phyloP scores from a whole-genome alignment of 1,139 yeast species.

The Arxiozyma slooffiae region DNA sequence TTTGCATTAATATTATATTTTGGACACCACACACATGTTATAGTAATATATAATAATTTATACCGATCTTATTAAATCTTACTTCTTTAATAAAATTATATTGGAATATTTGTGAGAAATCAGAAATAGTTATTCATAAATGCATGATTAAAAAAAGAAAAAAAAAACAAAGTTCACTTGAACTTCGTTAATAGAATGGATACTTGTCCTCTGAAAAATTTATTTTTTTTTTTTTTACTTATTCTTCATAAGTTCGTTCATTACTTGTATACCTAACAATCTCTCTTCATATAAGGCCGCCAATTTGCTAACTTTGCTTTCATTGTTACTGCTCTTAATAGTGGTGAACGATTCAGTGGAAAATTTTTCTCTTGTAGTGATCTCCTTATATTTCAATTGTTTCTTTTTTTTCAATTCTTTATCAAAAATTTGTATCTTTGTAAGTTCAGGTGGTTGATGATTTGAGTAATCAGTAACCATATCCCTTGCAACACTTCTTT shows the following conservation, averaged over 20 bases:
- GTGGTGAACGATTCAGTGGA: conserved; percentile 37
- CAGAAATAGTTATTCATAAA: no score
- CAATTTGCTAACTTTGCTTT: conserved; percentile 42
- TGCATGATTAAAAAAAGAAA: no score
- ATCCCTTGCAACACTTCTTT: conserved; percentile 14
- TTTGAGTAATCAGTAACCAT: conserved; percentile 18
- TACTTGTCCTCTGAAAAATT: no score
- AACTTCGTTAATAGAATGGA: no score
- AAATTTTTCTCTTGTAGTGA: conserved; percentile 16
- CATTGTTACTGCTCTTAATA: conserved; percentile 35
- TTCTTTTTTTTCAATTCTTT: conserved; percentile 21
- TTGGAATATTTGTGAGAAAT: no score
- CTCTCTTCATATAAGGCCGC: conserved; percentile 51
- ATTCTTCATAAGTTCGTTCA: conserved; percentile 28
- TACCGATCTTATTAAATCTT: no score
- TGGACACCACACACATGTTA: not conserved
- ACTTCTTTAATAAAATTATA: no score
- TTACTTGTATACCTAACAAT: conserved; percentile 42
- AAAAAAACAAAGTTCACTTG: no score
- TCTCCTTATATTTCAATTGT: conserved; percentile 16
- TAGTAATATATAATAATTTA: no score
- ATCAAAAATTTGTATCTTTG: conserved; percentile 25
- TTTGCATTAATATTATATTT: not conserved
- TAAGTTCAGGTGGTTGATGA: conserved; percentile 1
- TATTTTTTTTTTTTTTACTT: conserved; percentile 5